A percentile compares a stretch with the other conserved stretches of the same genome.
Evolutionary conservation across 2,329 filamentous ascomycete species (phyloP).

Genomic region (Sporothrix pallida): DNA sequence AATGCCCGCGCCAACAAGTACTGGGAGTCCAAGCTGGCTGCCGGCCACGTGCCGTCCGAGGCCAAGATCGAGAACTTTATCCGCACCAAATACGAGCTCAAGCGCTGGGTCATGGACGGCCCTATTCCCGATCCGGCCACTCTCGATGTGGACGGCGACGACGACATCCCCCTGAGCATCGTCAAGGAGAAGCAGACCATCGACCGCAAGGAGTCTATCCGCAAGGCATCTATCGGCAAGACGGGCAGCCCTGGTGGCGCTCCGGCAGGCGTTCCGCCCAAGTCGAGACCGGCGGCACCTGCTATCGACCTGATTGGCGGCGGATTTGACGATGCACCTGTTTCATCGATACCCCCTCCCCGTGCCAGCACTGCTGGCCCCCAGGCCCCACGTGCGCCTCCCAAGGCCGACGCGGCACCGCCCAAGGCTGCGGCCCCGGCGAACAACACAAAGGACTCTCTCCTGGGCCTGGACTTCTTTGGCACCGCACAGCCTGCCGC

Average conservation of each 20-base stretch:
- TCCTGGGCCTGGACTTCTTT: conserved; percentile 92
- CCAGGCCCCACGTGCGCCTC: conserved; percentile 60
- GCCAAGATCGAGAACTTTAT: conserved; percentile 99
- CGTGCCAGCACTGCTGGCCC: conserved; percentile 78
- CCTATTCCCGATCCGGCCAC: conserved; percentile 90
- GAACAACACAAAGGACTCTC: conserved; percentile 76
- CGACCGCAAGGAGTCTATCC: conserved; percentile 62
- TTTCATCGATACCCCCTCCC: conserved; percentile 57
- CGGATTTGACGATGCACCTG: conserved; percentile 51
- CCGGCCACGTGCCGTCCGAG: conserved; percentile 91
- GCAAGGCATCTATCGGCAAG: conserved; percentile 64
- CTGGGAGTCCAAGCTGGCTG: conserved; percentile 93
- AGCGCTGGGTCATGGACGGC: conserved; percentile 99
- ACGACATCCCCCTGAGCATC: conserved; percentile 71
- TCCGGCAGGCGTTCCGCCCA: conserved; percentile 37
- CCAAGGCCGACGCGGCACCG: conserved; percentile 68
- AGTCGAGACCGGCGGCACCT: conserved; percentile 44
- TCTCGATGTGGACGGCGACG: conserved; percentile 81
- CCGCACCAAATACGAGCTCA: conserved; percentile 97
- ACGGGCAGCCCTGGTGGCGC: conserved; percentile 45
- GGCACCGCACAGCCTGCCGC: conserved; percentile 73
- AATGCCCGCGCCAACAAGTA: conserved; percentile 98
- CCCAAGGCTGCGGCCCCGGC: conserved; percentile 60
- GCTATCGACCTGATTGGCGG: conserved; percentile 78
- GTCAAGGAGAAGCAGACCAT: conserved; percentile 71